Conservation (phyloP, 1,139 yeast species). For the Hansenula sp. region DNA sequence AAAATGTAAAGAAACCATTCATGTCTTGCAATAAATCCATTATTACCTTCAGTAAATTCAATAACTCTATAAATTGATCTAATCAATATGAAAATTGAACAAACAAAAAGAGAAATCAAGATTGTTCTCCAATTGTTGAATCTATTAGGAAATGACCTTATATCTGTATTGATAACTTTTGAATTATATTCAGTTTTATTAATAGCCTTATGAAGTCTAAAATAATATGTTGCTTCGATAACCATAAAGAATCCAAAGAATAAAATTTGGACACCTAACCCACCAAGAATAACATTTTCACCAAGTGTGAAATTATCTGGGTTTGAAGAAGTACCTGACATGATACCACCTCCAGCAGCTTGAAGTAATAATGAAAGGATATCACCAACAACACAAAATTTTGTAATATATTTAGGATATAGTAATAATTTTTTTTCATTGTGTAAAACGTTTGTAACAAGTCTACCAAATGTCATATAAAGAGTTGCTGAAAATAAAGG, state of each 20-base stretch:
- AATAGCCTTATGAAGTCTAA: neutral
- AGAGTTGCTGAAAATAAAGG: neutral
- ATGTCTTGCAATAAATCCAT: neutral
- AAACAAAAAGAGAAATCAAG: neutral
- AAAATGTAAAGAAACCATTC: slow-evolving; percentile 1
- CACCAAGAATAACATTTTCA: slow-evolving; percentile 1
- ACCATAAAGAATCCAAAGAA: slow-evolving; percentile 1
- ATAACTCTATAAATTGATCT: slow-evolving; percentile 1
- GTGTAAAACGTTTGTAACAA: neutral
- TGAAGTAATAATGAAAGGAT: neutral
- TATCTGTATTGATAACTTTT: neutral
- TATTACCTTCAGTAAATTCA: neutral
- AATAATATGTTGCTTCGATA: neutral
- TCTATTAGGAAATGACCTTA: neutral
- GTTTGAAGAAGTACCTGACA: neutral
- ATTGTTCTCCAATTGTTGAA: neutral
- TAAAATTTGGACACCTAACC: slow-evolving; percentile 1
- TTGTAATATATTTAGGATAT: neutral
- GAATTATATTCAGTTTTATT: neutral
- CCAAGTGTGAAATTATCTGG: neutral
- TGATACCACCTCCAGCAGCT: neutral
- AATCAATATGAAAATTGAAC: neutral
- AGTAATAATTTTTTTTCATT: neutral
- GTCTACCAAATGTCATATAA: neutral
- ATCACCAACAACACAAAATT: slow-evolving; percentile 1